Evolutionary conservation across 495 filamentous ascomycete species (phyloP), one percentile per base, ranked within the genome.

Genomic region (Pseudoneurospora amorphoporcata): DNA sequence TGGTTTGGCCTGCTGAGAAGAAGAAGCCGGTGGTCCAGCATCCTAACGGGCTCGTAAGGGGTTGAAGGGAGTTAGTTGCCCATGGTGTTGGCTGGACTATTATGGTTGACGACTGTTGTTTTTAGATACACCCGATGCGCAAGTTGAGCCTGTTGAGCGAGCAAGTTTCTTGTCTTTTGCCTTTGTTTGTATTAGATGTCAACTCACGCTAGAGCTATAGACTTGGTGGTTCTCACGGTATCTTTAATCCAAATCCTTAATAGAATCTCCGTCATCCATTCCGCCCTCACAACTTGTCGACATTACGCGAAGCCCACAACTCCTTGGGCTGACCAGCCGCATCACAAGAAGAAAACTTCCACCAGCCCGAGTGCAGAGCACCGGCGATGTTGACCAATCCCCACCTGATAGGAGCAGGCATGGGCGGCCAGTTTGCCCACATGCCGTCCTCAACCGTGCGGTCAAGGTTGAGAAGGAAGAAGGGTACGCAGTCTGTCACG

Each of bases 381-480:
- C 83, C 84, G 3, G 77, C 83, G 14, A 87, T 72, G 72, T 86
- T 87, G 68, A 84, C 78, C 19, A 86, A 70, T 0, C 81, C 82
- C 84, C 84, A 86, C 37, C 78, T 80, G 68, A 86, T 78, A 3
- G 83, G 83, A 16, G 81, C 80, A 23, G 84, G 84, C 74, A 86
- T 86, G 3, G 84, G 84, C 3, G 83, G 84, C 84, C 84, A 86
- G 72, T 83, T 80, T 16, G 77, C 79, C 86, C 87, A 87, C 70
- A 81, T 71, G 39, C 87, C 87, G 43, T 85, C 86, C 81, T 89
- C 87, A 70, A 78, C 83, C 17, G 84, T 84, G 53, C 53, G 53
- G 76, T 89, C 87, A 23, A 88, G 79, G 73, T 89, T 88, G 68
- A 88, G 79, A 71, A 88, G 79, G 79, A 89, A 87, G 76, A 89